Evolutionary conservation across 768 basidiomycete genomes (phyloP).

Genomic region (Pholiota conissans): DNA sequence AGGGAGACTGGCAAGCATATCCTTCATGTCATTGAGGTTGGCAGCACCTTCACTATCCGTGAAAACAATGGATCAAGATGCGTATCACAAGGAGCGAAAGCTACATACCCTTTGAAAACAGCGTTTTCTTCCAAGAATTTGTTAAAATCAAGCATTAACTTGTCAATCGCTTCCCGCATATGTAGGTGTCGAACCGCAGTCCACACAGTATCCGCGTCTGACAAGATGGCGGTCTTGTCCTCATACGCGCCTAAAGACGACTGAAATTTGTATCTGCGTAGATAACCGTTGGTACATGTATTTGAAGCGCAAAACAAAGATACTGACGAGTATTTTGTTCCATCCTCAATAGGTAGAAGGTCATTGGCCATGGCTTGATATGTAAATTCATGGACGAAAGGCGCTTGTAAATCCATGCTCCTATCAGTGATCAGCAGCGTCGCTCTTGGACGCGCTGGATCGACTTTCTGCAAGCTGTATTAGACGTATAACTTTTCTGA

Average conservation of each 20-base stretch:
- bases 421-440: conserved; percentile 93
- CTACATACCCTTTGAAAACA: conserved; percentile 79
- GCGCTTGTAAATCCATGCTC: conserved; percentile 91
- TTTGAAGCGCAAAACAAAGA: conserved; percentile 17
- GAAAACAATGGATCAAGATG: not conserved
- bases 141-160: conserved; percentile 94
- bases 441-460: conserved; percentile 65
- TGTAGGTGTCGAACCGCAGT: conserved; percentile 94
- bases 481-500: not conserved
- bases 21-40: conserved; percentile 96
- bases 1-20: conserved; percentile 94
- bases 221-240: conserved; percentile 84
- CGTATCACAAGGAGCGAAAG: conserved; percentile 4
- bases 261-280: conserved; percentile 85
- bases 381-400: conserved; percentile 95
- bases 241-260: conserved; percentile 84
- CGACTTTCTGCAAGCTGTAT: conserved; percentile 45
- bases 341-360: conserved; percentile 84
- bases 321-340: conserved; percentile 80
- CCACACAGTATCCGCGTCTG: conserved; percentile 90
- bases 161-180: conserved; percentile 98
- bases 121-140: conserved; percentile 93
- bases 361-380: conserved; percentile 99
- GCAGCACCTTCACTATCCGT: conserved; percentile 71
- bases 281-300: not conserved